Base-by-base conservation (phyloP, 2,329 filamentous ascomycete genomes). In the Dothideomycetes sp. region DNA sequence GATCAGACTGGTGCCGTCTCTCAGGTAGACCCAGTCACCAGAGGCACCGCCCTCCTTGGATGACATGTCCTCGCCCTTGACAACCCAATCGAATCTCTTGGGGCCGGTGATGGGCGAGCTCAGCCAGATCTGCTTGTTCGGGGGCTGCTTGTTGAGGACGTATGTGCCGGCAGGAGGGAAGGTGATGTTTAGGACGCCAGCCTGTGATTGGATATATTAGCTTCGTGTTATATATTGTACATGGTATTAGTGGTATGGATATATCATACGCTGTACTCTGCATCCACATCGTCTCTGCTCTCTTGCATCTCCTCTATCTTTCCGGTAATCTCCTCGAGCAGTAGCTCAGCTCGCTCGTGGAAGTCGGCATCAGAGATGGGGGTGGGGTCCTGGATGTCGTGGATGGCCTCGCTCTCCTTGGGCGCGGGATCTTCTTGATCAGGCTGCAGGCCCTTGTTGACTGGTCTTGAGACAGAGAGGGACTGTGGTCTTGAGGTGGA, bases 61-160 rank as follows among this genome's bases (percentile, higher is more conserved):
- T 52, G 78, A 63, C 68, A 87, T 82, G 22, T 74, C 70, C 52
- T 91, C 84, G 43, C 79, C 77, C 34, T 68, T 52, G 37, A 88
- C 59, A 40, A 94, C 82, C 75, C 84, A 98, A 61, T 96, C 88
- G 66, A 81, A 98, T 43, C 89, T 80, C 65, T 95, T 95, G 11
- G 91, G 91, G 0, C 91, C 91, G 4, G 84, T 88, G 39, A 86
- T 69, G 3, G 91, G 91, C 32, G 86, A 94, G 29, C 85, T 91
- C 34, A 96, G 77, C 91, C 91, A 98, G 56, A 98, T 94, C 54
- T 81, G 91, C 69, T 87, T 91, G 70, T 95, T 96, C 15, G 89
- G 87, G 0, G 91, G 91, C 62, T 98, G 91, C 64, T 98, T 98
- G 75, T 98, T 98, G 65, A 98, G 74, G 44, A 98, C 84, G 58